Evolutionary conservation across 768 basidiomycete genomes (phyloP), one percentile per base, ranked within the genome.

Genomic region (Terana coerulea): DNA sequence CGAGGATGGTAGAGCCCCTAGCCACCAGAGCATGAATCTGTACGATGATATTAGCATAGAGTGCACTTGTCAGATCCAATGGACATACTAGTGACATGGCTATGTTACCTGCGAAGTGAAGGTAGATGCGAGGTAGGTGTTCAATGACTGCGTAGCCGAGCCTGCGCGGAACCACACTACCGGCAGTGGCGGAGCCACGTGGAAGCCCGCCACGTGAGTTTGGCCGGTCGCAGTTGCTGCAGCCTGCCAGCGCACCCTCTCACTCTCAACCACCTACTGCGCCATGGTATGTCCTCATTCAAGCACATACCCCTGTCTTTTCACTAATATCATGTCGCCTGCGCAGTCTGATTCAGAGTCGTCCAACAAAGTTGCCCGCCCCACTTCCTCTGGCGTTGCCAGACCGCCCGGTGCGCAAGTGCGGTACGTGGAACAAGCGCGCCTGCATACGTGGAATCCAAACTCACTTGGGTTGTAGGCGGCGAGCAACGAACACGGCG

Each of bases 1-100:
- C 92, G n/a, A 97, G 77, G 56, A 98, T 85, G 15, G 79, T 83
- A 9, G 84, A 59, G 0, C 84, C 91, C 62, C 81, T 76, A 33
- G 93, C 86, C 5, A 97, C 86, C 39, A 94, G 76, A 33, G 90
- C 88, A 57, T 94, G 91, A 57, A 95, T 86, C 87, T 89, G 45
- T 2, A 25, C 3, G 24, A 28, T 8, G 15, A 39, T 12, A 14
- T 15, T 21, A 8, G 14, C 17, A 19, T 12, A 30, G 36, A 39
- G 29, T 10, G 15, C 21, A 36, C n/a, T n/a, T 42, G 14, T 24
- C 19, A 40, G 9, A 34, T 37, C 17, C 24, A 5, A 8, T n/a
- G n/a, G 6, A 52, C 63, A 21, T 52, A 67, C 66, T 47, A 67
- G 42, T 46, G 66, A 67, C 66, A 67, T 67, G 30, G 12, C 40